These are phyloP conservation scores for Gautieria morchelliformis DNA, from an alignment of 768 basidiomycete genomes.

Conservation along the genomic window DNA sequence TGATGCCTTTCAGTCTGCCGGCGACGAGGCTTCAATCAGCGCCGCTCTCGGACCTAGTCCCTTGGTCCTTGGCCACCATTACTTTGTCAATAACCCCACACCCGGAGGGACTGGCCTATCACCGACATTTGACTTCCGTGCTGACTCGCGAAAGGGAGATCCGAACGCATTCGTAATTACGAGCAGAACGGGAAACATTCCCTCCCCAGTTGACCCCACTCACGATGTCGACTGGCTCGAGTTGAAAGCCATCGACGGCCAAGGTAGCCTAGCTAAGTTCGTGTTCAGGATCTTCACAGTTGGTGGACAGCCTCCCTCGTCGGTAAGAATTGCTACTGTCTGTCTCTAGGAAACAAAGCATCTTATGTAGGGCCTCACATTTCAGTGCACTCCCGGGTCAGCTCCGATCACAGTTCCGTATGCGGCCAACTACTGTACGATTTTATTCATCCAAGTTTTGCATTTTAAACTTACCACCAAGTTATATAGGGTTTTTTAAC, in stretches of 20 bases:
- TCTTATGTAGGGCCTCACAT: not conserved
- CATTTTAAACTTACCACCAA: no score
- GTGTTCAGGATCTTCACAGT: constrained; percentile 22
- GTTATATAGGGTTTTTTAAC: no score
- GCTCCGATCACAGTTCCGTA: constrained; percentile 6
- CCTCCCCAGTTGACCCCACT: constrained; percentile 17
- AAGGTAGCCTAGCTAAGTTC: constrained; percentile 18
- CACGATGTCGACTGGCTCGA: constrained; percentile 29
- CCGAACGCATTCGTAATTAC: constrained; percentile 19
- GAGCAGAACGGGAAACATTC: constrained; percentile 16
- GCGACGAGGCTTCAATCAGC: constrained; percentile 1
- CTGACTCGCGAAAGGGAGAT: constrained; percentile 14
- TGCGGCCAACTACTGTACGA: constrained; percentile 9
- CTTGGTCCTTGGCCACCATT: constrained; percentile 24
- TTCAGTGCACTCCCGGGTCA: constrained; percentile 8
- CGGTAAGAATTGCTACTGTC: constrained; percentile 9
- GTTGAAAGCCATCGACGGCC: constrained; percentile 15
- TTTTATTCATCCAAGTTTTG: no score
- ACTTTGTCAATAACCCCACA: constrained; percentile 25
- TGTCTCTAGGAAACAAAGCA: not conserved
- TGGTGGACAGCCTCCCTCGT: constrained; percentile 25
- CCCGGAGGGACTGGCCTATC: constrained; percentile 15
- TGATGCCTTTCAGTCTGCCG: constrained; percentile 9
- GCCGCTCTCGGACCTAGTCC: not conserved
- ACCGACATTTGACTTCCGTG: constrained; percentile 26